Base-by-base conservation (phyloP, 768 basidiomycete genomes). In the Stropharia rugosoannulata region DNA sequence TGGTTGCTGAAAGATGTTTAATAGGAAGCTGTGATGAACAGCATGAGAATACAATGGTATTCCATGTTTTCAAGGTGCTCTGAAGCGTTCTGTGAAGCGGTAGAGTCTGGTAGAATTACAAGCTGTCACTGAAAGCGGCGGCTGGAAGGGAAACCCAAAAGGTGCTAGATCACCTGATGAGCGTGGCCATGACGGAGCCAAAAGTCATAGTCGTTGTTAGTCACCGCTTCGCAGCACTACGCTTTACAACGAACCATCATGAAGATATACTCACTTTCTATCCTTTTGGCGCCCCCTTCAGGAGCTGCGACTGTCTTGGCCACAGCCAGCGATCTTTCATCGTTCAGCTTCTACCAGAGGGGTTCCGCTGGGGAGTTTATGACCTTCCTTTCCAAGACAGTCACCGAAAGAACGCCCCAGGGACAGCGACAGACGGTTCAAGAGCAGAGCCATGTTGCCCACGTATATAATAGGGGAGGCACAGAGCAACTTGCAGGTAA, bases 371-470 rank as follows among this genome's bases (percentile, higher is more conserved):
- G 78, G 49, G 96, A 98, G 75, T 98, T 98, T 73, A 82, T 98
- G 84, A 80, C 83, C 22, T 98, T 98, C 81, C 89, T 97, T 71
- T 85, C 89, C 44, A 93, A 87, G 80, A 98, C 95, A 1, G 93
- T 98, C 32, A 86, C 85, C 38, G 93, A 95, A 64, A 80, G 95
- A 43, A 98, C 95, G 13, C 77, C 80, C 5, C 84, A 86, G 57
- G 94, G 93, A 15, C 91, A 95, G 71, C 82, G 97, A 46, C 93
- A 96, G 76, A 95, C 90, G 51, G 86, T 98, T 10, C 89, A 95
- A 69, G 96, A 98, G 77, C 93, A 95, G 69, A 86, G 80, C 58
- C 93, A 98, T 70, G 89, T 85, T 13, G 95, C 93, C 0, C 94
- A 98, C 76, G 93, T 93, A 7, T 97, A 95, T 75, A 93, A 94